phyloP scores from a whole-genome alignment of 225 moss, liverwort and hornwort species.

The Pleurozium schreberi region DNA sequence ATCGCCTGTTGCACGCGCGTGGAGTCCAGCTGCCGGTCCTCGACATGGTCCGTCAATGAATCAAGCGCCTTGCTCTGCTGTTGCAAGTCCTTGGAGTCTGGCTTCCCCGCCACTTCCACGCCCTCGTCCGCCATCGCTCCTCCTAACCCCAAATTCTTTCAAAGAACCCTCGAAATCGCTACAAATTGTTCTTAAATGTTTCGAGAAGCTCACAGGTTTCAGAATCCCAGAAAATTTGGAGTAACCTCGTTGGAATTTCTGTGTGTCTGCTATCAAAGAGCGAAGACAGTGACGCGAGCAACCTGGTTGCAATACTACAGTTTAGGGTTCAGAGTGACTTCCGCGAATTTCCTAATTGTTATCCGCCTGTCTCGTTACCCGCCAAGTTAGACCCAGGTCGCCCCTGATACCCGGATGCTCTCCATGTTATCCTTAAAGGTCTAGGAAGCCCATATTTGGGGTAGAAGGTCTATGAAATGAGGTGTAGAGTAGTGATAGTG shows the following conservation, averaged over 20 bases:
- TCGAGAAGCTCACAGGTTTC: background rate
- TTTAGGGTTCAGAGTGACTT: background rate
- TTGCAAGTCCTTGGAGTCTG: constrained; percentile 95
- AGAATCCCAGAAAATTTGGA: background rate
- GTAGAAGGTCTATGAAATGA: background rate
- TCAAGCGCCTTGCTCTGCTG: constrained; percentile 99
- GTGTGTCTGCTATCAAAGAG: background rate
- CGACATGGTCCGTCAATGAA: constrained; percentile 94
- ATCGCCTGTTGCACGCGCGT: constrained; percentile 96
- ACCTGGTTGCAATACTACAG: background rate
- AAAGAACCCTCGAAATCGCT: background rate
- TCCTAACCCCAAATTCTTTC: background rate
- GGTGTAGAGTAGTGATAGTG: background rate
- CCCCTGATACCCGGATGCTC: background rate
- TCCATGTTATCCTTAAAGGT: background rate
- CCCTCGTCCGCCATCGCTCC: constrained; percentile 71
- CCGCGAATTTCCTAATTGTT: background rate
- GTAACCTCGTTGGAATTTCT: background rate
- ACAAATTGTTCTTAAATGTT: background rate
- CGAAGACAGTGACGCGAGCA: background rate
- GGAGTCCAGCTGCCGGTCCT: constrained; percentile 92
- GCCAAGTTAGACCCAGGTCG: too few relatives aligned
- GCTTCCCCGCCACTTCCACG: constrained; percentile 45
- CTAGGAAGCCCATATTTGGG: background rate
- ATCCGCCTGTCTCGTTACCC: background rate